Conservation (phyloP, 2,329 filamentous ascomycete genomes). For the Cladosporium sp. region DNA sequence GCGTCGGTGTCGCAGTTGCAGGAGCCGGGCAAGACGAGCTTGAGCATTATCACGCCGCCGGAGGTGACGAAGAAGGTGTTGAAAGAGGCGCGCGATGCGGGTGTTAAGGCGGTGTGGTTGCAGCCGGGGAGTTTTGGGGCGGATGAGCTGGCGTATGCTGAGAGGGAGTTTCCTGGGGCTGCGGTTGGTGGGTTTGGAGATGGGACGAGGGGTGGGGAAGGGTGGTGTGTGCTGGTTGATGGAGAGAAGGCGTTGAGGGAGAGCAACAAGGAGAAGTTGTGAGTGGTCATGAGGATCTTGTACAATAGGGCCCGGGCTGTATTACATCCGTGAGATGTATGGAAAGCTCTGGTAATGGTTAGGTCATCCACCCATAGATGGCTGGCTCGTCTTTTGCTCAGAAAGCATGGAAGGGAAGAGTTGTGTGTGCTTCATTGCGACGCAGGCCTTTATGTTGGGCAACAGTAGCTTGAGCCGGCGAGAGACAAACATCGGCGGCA, state of each 20-base stretch:
- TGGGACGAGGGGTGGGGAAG: slow-evolving; percentile 67
- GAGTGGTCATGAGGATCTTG: background rate
- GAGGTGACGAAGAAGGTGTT: slow-evolving; percentile 72
- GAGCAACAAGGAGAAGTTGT: slow-evolving; percentile 50
- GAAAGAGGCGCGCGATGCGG: slow-evolving; percentile 71
- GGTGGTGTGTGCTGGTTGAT: slow-evolving; percentile 87
- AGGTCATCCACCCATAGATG: background rate
- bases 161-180: slow-evolving; percentile 64
- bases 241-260: slow-evolving; percentile 65
- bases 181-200: slow-evolving; percentile 67
- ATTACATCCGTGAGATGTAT: background rate
- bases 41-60: slow-evolving; percentile 88
- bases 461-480: background rate
- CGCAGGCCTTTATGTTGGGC: background rate
- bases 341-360: background rate
- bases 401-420: background rate
- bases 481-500: background rate
- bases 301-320: background rate
- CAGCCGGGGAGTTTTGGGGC: slow-evolving; percentile 89
- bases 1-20: slow-evolving; percentile 65
- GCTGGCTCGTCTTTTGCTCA: background rate
- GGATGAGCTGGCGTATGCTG: slow-evolving; percentile 69
- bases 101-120: slow-evolving; percentile 77
- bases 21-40: slow-evolving; percentile 67
- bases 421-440: background rate